Percentiles rank a stretch among this genome's conserved stretches.
These are phyloP conservation scores for Pseudozyma hubeiensis DNA, from an alignment of 1,284 basidiomycete species.

Conservation along the genomic window DNA sequence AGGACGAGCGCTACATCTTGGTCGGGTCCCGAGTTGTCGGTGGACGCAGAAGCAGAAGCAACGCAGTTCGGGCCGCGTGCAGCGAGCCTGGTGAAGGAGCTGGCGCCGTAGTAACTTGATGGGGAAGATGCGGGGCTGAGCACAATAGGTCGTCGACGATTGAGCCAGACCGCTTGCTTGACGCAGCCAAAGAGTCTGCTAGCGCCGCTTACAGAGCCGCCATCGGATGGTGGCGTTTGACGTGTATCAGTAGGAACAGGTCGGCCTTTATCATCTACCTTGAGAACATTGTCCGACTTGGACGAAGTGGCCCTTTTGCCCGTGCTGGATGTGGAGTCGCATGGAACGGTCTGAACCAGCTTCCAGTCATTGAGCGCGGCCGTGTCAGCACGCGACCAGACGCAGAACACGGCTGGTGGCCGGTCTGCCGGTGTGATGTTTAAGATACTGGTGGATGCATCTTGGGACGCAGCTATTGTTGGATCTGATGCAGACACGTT, in stretches of 20 bases:
- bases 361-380: constrained; percentile 48
- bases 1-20: constrained; percentile 35
- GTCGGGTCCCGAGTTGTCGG: constrained; percentile 21
- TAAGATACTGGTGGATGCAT: neutral
- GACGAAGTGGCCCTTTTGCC: neutral
- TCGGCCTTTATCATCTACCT: constrained; percentile 39
- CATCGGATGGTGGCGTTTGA: constrained; percentile 10
- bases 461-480: no score
- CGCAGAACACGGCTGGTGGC: constrained; percentile 25
- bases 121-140: constrained; percentile 12
- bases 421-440: neutral
- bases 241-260: constrained; percentile 15
- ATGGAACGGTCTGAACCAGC: constrained; percentile 17
- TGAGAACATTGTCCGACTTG: constrained; percentile 38
- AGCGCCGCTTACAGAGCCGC: neutral
- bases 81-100: constrained; percentile 24
- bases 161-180: constrained; percentile 33
- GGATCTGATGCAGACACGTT: no score
- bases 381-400: constrained; percentile 45
- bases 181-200: constrained; percentile 19
- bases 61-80: constrained; percentile 26
- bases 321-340: constrained; percentile 4
- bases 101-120: constrained; percentile 23
- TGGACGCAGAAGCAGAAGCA: constrained; percentile 1
- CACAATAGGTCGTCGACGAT: constrained; percentile 32